Percentiles rank a stretch among this genome's conserved stretches.
Conservation (phyloP, 768 basidiomycete species). For the Tylopilus sp. region DNA sequence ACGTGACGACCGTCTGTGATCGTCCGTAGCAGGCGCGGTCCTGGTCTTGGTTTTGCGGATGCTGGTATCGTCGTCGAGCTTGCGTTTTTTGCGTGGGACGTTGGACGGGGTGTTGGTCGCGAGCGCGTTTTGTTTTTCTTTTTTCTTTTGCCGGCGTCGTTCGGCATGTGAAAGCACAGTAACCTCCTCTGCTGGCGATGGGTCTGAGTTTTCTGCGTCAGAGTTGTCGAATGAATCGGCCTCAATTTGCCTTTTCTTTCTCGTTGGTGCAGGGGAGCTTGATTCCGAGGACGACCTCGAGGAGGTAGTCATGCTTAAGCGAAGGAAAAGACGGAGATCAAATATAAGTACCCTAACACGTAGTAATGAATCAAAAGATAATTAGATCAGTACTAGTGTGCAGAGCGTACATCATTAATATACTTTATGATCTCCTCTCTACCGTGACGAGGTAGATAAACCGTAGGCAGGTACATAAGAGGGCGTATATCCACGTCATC, state of each 20-base stretch:
- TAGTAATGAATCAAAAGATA: neutral
- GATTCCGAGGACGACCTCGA: slow-evolving; percentile 33
- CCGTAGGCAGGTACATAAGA: slow-evolving; percentile 1
- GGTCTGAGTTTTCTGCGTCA: slow-evolving; percentile 28
- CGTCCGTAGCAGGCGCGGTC: neutral
- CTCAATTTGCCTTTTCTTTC: slow-evolving; percentile 24
- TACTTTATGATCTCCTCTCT: slow-evolving; percentile 18
- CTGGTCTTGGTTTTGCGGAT: neutral
- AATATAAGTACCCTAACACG: slow-evolving; percentile 3
- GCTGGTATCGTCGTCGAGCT: slow-evolving; percentile 31
- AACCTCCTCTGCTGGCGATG: slow-evolving; percentile 5
- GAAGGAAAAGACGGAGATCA: neutral
- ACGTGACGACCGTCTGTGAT: slow-evolving; percentile 41
- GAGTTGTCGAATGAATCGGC: slow-evolving; percentile 13
- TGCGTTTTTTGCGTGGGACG: slow-evolving; percentile 42
- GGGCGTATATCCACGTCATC: slow-evolving; percentile 3
- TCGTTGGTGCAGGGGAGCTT: slow-evolving; percentile 23
- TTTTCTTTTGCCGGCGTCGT: slow-evolving; percentile 59
- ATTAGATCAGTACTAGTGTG: slow-evolving; percentile 13
- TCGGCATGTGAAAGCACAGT: slow-evolving; percentile 75
- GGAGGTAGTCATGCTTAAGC: slow-evolving; percentile 14
- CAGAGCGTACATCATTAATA: slow-evolving; percentile 22
- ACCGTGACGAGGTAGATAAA: neutral
- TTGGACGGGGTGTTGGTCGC: neutral
- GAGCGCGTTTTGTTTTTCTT: slow-evolving; percentile 24